Conservation (phyloP, 371 early-diverging fungal species). For the Apophysomyces trapeziformis region DNA sequence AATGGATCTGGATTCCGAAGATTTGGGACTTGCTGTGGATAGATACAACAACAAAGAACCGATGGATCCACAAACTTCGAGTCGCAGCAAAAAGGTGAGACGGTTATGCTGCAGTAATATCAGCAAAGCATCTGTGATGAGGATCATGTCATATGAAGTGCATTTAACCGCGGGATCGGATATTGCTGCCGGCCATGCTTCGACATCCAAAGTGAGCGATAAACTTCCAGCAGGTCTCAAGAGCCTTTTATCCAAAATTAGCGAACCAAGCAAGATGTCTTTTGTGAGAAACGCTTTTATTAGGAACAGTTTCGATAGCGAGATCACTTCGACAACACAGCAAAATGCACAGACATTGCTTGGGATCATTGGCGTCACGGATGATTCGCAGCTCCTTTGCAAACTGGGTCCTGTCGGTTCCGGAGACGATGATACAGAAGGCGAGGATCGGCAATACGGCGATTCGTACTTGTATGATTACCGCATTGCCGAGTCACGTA, state of each 20-base stretch:
- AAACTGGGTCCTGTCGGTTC: conserved; percentile 23
- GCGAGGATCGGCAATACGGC: conserved; percentile 46
- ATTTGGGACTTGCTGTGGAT: not conserved
- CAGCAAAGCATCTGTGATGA: conserved; percentile 45
- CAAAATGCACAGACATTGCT: conserved; percentile 22
- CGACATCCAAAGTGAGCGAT: conserved; percentile 17
- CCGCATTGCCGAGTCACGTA: conserved; percentile 28
- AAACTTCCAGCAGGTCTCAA: conserved; percentile 45
- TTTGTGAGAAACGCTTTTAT: conserved; percentile 31
- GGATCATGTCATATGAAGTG: conserved; percentile 44
- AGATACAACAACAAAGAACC: conserved; percentile 7
- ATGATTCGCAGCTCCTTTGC: conserved; percentile 14
- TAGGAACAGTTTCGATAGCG: conserved; percentile 33
- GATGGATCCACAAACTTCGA: conserved; percentile 7
- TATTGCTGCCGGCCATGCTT: not conserved
- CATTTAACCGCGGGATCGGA: conserved; percentile 40
- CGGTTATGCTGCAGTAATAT: conserved; percentile 43
- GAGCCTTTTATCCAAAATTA: conserved; percentile 35
- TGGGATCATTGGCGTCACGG: conserved; percentile 20
- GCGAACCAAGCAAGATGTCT: conserved; percentile 37
- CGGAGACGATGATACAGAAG: conserved; percentile 34
- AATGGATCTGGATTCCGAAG: not conserved
- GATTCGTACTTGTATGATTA: conserved; percentile 45
- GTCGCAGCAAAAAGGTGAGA: conserved; percentile 25
- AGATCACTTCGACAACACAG: conserved; percentile 11